Percentiles rank a stretch among this genome's conserved stretches.
phyloP scores from a whole-genome alignment of 1,284 basidiomycete species.

The Apiotrichum sp. region DNA sequence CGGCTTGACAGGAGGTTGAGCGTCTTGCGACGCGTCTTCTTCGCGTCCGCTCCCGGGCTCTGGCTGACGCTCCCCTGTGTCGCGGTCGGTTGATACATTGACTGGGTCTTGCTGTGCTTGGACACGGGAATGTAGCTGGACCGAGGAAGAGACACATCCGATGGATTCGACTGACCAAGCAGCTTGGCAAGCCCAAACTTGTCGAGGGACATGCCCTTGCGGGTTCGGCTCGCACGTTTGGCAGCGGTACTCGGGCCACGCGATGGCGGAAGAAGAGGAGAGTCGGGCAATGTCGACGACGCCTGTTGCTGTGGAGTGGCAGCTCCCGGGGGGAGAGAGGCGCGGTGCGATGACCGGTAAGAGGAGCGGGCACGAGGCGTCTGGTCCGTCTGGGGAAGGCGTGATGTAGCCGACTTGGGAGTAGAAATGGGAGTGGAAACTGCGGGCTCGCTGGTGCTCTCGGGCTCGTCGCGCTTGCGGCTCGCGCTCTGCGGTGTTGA shows the following conservation, averaged over 20 bases:
- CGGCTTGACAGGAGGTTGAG: conserved; percentile 27
- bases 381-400: background rate
- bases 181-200: conserved; percentile 67
- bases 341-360: background rate
- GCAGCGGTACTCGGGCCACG: background rate
- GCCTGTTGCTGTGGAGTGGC: conserved; percentile 15
- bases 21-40: conserved; percentile 35
- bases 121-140: conserved; percentile 8
- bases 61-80: background rate
- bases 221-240: conserved; percentile 49
- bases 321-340: conserved; percentile 9
- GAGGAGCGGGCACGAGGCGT: background rate
- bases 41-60: conserved; percentile 13
- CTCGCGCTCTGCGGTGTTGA: conserved; percentile 9
- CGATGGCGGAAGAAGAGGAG: background rate
- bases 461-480: conserved; percentile 7
- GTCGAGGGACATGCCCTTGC: conserved; percentile 63
- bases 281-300: conserved; percentile 2
- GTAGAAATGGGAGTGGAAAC: background rate
- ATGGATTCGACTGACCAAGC: conserved; percentile 42
- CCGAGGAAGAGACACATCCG: background rate
- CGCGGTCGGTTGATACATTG: conserved; percentile 2
- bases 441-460: background rate
- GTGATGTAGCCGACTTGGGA: conserved; percentile 6
- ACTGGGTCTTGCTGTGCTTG: conserved; percentile 13